These are phyloP conservation scores for Neodidymelliopsis sp. DNA, from an alignment of 2,329 filamentous ascomycete genomes.

Conservation along the genomic window DNA sequence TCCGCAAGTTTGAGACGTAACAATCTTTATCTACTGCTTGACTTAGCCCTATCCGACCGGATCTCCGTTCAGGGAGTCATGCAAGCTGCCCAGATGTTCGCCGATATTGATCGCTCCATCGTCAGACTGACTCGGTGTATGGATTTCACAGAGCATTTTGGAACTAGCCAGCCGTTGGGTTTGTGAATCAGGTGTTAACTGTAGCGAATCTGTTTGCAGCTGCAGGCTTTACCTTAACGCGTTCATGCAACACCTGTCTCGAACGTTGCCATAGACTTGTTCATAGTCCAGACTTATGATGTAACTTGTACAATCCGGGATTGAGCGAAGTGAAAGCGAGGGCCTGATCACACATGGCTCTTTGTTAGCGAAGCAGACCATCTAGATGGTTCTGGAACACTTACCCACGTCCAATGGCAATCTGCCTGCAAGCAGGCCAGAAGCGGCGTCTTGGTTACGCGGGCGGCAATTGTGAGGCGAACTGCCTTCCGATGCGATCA, in stretches of 20 bases:
- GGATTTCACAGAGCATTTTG: too few relatives aligned
- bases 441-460: neutral
- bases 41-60: too few relatives aligned
- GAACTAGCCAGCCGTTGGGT: neutral
- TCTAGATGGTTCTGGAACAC: neutral
- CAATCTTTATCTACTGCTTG: too few relatives aligned
- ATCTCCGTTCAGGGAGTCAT: too few relatives aligned
- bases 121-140: conserved; percentile 1
- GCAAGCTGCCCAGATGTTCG: neutral
- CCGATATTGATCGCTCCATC: conserved; percentile 1
- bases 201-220: conserved; percentile 1
- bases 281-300: neutral
- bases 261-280: neutral
- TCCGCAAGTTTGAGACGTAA: neutral
- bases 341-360: too few relatives aligned
- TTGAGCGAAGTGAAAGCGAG: too few relatives aligned
- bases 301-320: neutral
- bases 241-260: conserved; percentile 9
- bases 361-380: neutral
- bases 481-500: neutral
- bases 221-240: neutral
- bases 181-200: neutral
- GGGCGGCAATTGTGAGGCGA: neutral
- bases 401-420: neutral
- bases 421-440: neutral